These are phyloP conservation scores for Debaryomyces coudertii DNA, from an alignment of 1,139 yeast genomes.

Conservation along the genomic window DNA sequence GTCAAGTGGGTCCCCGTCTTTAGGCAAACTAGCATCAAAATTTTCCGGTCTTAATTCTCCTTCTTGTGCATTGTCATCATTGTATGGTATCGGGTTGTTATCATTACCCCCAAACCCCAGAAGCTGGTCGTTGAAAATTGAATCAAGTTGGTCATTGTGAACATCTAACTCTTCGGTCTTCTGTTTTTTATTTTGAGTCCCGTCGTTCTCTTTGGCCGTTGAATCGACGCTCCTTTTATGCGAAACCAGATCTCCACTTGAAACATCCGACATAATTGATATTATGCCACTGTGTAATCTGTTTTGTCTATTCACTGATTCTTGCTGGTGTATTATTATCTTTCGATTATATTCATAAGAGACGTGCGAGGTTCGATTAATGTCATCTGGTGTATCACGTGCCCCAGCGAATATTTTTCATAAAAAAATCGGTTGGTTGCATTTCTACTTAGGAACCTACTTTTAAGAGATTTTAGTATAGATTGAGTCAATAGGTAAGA, in stretches of 20 bases:
- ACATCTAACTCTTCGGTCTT: constrained; percentile 18
- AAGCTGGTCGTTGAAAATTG: constrained; percentile 25
- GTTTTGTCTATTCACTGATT: neutral
- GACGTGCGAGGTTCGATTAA: constrained; percentile 2
- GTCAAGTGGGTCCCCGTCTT: constrained; percentile 13
- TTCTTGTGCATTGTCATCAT: constrained; percentile 5
- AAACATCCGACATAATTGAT: constrained; percentile 10
- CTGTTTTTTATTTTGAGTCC: constrained; percentile 16
- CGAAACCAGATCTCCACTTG: constrained; percentile 6
- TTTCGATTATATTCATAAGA: neutral
- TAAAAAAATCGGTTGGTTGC: constrained; percentile 5
- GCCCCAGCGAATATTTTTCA: constrained; percentile 3
- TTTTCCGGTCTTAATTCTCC: constrained; percentile 1
- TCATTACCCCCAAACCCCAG: constrained; percentile 18
- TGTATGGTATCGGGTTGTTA: neutral
- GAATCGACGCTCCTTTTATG: constrained; percentile 11
- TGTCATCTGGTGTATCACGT: neutral
- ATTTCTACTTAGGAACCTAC: neutral
- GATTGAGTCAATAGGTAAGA: neutral
- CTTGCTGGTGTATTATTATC: constrained; percentile 2
- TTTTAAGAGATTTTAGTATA: neutral
- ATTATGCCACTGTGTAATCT: neutral
- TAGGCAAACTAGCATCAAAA: neutral
- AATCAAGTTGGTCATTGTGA: constrained; percentile 17
- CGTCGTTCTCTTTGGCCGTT: constrained; percentile 10